Conservation (phyloP, 345 rosid species). For the Acer negundo region DNA sequence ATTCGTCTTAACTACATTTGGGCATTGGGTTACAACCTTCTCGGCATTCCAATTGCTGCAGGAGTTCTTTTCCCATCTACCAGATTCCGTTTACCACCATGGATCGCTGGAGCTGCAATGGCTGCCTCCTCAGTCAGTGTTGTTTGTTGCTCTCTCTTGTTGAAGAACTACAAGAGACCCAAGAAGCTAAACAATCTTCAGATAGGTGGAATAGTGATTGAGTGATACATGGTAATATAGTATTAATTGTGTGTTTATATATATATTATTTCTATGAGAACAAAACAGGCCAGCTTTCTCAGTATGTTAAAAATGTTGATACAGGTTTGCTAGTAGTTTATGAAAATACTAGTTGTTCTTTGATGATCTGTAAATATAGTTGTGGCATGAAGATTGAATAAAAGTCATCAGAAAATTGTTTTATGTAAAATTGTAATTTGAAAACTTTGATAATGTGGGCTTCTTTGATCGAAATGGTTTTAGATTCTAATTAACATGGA, state of each 20-base stretch:
- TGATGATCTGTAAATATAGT: slow-evolving; percentile 1
- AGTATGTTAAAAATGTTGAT: neutral
- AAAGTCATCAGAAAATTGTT: neutral
- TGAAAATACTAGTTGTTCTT: neutral
- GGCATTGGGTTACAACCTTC: slow-evolving; percentile 89
- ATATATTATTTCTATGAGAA: too few species aligned
- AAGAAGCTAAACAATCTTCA: slow-evolving; percentile 60
- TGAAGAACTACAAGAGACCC: slow-evolving; percentile 74
- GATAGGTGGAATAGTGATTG: slow-evolving; percentile 56
- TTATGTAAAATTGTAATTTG: too few species aligned
- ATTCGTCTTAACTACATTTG: slow-evolving; percentile 88
- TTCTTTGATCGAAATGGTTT: neutral
- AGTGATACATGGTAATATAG: slow-evolving; percentile 19
- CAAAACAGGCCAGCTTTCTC: neutral
- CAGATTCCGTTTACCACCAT: slow-evolving; percentile 79
- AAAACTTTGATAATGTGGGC: too few species aligned
- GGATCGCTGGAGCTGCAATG: slow-evolving; percentile 99
- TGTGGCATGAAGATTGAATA: neutral
- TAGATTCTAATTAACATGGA: too few species aligned
- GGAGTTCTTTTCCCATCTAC: slow-evolving; percentile 76
- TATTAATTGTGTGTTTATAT: neutral
- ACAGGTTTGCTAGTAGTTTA: neutral
- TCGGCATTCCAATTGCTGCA: slow-evolving; percentile 85
- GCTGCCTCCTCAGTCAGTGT: slow-evolving; percentile 97
- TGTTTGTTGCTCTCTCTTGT: slow-evolving; percentile 80